These are phyloP conservation scores for Arctium minus DNA, from an alignment of 129 eudicot species.

Conservation along the genomic window DNA sequence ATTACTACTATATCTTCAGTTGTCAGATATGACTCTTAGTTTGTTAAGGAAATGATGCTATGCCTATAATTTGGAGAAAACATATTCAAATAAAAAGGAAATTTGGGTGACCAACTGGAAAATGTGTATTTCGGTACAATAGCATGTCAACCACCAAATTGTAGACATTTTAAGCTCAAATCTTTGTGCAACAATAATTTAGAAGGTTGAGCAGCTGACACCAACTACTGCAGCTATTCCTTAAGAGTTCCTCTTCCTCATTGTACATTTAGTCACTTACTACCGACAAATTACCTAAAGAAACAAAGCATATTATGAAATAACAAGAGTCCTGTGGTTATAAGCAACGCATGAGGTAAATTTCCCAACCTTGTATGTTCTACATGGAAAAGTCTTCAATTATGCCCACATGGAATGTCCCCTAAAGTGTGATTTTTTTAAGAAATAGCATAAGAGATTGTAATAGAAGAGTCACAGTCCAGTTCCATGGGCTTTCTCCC, in stretches of 20 bases:
- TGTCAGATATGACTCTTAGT: background rate
- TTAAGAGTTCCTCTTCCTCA: background rate
- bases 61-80: background rate
- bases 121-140: background rate
- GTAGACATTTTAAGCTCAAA: background rate
- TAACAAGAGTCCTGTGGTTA: background rate
- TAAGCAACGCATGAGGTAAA: background rate
- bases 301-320: background rate
- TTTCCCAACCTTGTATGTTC: background rate
- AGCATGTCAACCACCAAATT: background rate
- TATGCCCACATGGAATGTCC: background rate
- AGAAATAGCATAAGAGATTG: background rate
- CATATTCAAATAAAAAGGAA: background rate
- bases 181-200: background rate
- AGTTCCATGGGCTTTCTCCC: no score
- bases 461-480: no score
- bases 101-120: background rate
- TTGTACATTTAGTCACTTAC: background rate
- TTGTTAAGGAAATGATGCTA: background rate
- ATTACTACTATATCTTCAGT: background rate
- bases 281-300: background rate
- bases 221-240: background rate
- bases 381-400: background rate
- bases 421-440: background rate
- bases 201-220: background rate